Base-by-base conservation (phyloP, 768 basidiomycete genomes). In the Mycena alexandri region DNA sequence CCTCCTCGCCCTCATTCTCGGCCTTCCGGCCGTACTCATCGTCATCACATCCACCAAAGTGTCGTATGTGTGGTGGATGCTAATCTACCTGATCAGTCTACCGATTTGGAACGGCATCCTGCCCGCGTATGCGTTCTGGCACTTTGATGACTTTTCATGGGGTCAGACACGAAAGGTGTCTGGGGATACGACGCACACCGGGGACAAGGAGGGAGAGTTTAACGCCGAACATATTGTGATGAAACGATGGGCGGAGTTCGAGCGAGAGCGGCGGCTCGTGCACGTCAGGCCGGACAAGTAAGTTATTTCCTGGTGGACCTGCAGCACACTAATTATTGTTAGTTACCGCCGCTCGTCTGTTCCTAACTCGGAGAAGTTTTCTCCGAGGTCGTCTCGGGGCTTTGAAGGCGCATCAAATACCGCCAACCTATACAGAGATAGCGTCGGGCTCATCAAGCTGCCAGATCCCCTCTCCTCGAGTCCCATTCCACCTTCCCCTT, bases 61-160 rank as follows among this genome's bases (percentile, higher is more conserved):
- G 65, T 93, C 92, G 1, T 99, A 98, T 76, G 84, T 99, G 47
- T 95, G 96, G 6, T 99, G 98, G 98, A 98, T 98, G 96, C 65
- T 97, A 65, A 83, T 98, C 52, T 99, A 99, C 75, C 88, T 99
- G 13, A 42, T 95, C 61, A 97, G 96, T 14, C 84, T 99, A 29
- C 96, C 97, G 2, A 89, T 99, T 56, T 99, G 98, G 98, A 99
- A 99, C 82, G 95, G 96, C 74, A 83, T 98, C 63, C 86, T 99
- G 1, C 97, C 97, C 1, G 91, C 93, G 2, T 99, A 99, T 78
- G 89, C 96, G 19, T 98, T 93, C 82, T 96, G 96, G 94, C 96
- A 98, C 80, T 97, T 99, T 79, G 98, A 98, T 75, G 98, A 98
- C 84, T 98, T 94, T 82, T 94, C 93, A 22, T 96, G 95, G 90